phyloP scores from a whole-genome alignment of 176 grass and related monocot genomes.

The Cenchrus fungigraminus region DNA sequence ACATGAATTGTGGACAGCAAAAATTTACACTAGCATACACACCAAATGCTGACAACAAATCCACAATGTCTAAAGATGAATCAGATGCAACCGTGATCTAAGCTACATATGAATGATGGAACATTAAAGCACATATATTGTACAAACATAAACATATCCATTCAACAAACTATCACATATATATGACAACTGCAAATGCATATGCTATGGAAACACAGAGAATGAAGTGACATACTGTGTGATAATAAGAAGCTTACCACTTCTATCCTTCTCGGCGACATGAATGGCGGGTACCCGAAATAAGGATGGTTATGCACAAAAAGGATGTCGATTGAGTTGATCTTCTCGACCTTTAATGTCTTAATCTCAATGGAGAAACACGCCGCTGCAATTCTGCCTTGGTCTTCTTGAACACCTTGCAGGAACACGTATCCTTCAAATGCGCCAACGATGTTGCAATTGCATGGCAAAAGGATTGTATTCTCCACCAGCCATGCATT shows the following conservation, averaged over 20 bases:
- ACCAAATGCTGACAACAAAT: background rate
- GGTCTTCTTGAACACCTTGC: background rate
- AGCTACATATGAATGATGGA: background rate
- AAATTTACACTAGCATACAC: background rate
- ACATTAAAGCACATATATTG: background rate
- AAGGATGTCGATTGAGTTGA: too few species aligned
- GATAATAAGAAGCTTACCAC: background rate
- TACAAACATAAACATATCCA: background rate
- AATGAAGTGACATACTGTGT: background rate
- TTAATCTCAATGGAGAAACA: background rate
- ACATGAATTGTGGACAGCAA: background rate
- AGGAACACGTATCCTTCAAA: background rate
- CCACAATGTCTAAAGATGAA: background rate
- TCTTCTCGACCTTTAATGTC: background rate
- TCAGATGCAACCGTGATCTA: background rate
- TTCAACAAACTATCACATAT: background rate
- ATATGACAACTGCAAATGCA: background rate
- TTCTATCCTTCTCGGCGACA: background rate
- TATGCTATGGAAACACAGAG: background rate
- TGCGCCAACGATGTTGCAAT: background rate
- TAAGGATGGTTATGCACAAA: background rate
- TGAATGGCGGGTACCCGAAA: background rate
- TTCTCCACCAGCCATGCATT: background rate
- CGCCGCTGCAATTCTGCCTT: background rate
- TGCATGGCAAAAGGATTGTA: background rate